phyloP scores from a whole-genome alignment of 169 alveolate species.

The Eimeria falciformis region DNA sequence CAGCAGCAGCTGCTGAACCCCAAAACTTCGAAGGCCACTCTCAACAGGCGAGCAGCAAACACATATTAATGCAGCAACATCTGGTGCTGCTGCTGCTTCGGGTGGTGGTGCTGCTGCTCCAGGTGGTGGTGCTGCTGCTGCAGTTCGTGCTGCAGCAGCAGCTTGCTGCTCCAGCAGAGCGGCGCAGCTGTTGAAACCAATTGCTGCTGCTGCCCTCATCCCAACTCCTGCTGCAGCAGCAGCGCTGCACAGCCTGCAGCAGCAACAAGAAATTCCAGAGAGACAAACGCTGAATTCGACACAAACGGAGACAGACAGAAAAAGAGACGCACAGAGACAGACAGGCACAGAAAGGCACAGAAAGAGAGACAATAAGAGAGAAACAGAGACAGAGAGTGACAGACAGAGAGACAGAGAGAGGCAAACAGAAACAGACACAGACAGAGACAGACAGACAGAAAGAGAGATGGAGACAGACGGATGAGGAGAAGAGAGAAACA shows the following conservation, averaged over 20 bases:
- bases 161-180: slow-evolving; percentile 11
- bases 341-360: not conserved
- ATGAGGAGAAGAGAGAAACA: not conserved
- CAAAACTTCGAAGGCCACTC: slow-evolving; percentile 9
- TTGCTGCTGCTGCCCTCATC: not conserved
- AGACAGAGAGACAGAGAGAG: no score
- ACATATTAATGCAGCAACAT: slow-evolving; percentile 4
- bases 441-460: not conserved
- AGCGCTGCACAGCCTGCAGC: slow-evolving; percentile 28
- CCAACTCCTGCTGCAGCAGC: slow-evolving; percentile 19
- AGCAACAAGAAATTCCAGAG: not conserved
- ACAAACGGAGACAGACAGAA: not conserved
- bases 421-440: slow-evolving; percentile 26
- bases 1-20: slow-evolving; percentile 32
- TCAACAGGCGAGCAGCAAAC: slow-evolving; percentile 29
- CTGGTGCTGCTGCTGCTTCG: not conserved
- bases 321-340: not conserved
- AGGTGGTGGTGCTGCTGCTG: no score
- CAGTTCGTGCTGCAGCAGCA: not conserved
- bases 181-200: slow-evolving; percentile 25
- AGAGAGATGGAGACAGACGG: not conserved
- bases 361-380: no score
- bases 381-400: not conserved
- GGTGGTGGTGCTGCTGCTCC: not conserved
- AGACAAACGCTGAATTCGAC: not conserved